Evolutionary conservation across 768 basidiomycete species (phyloP), one percentile per base, ranked within the genome.

Genomic region (Xerocomus brunneocitrinus): DNA sequence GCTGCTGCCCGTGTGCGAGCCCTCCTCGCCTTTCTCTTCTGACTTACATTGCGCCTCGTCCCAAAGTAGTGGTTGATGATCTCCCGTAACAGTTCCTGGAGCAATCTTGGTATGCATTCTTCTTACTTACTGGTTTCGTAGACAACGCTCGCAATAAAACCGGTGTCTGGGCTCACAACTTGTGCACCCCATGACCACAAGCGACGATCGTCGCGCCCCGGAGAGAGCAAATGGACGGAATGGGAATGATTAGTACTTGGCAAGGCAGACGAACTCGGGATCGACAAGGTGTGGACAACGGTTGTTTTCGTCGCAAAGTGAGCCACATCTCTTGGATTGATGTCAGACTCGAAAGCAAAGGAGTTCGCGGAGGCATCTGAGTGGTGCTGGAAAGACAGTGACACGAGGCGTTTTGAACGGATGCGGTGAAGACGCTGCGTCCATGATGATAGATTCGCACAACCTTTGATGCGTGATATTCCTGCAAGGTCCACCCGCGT

Each of bases 281-380:
- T 71, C 7, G 74, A 75, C 41, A 62, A 49, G 24, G 55, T 76
- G 9, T 83, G 82, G 82, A 72, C 76, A 30, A 82, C 81, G 2
- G 72, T 71, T 5, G 63, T 81, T n/a, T 73, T 71, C 7, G 65
- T 75, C 30, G 80, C 77, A 61, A 32, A 50, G 50, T 6, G 68
- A 67, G 10, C 74, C 65, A 19, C 76, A 81, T 28, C 54, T 81
- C 25, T 53, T 77, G 58, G 71, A 76, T 67, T 76, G 50, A 53
- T 81, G 49, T 46, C 67, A 31, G 70, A 61, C 19, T 19, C 19
- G 19, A 82, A 82, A 61, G 69, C 74, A 7, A 53, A 57, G 45
- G 75, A 76, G 44, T 80, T 65, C 57, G 66, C 79, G 13, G 54
- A 56, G 30, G 65, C n/a, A 8, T 45, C 28, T 5, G 36, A 43